Evolutionary conservation across 2,329 filamentous ascomycete species (phyloP), one percentile per base, ranked within the genome.

Genomic region (Venturia aucupariae): DNA sequence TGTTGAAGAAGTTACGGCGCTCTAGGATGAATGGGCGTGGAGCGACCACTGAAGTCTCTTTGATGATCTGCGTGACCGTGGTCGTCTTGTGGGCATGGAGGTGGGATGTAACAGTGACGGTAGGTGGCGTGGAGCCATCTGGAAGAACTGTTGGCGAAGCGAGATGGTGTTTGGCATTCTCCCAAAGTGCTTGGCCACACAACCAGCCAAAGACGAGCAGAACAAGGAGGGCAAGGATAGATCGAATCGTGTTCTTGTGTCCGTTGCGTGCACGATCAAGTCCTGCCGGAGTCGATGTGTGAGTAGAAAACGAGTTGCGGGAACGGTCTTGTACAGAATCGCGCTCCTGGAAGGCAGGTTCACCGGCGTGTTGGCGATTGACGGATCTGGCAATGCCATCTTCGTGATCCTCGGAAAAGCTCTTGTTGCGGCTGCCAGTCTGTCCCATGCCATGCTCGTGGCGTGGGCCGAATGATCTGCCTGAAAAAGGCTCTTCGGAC

Each of bases 1-100:
- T 41, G 62, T 39, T 30, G 51, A 60, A 60, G 38, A 41, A 60
- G 38, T 60, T 60, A 30, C 60, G 60, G 4, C 39, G 44, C 42
- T 62, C 60, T 10, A 32, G 60, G 42, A 46, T 27, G 1, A n/a
- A 38, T 22, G 44, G 22, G 15, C 24, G 39, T 42, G 15, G n/a
- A 4, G 32, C 24, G 10, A 51, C 17, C 6, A 17, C 11, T 4
- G 60, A 51, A 38, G 51, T 57, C 51, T 57, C 51, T n/a, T 35
- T 57, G 51, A 57, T 35, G 51, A 57, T 35, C 7, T 62, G 19
- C 2, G 59, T 46, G 32, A 48, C 15, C 17, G 60, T 42, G 32
- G 41, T 48, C 10, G 60, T 38, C 32, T 46, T 51, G 42, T 62
- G 42, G 10, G 39, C 38, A 11, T 42, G 42, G 17, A 63, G 13